Evolutionary conservation across 2,329 filamentous ascomycete genomes (phyloP).

Genomic region (Arachnopeziza araneosa): DNA sequence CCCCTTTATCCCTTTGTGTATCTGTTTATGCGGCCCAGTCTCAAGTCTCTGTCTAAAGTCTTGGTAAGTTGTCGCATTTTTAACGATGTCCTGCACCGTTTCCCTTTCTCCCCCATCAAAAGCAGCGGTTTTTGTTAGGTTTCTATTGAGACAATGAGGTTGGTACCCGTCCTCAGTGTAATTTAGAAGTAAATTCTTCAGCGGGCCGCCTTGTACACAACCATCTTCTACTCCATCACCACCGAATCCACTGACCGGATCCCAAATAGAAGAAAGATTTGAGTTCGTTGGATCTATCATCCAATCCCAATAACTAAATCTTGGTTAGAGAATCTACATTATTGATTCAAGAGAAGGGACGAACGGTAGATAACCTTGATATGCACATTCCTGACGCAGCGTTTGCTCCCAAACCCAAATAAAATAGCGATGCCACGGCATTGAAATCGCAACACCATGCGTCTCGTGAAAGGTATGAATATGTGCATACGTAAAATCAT

Average conservation of each 20-base stretch:
- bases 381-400: constrained; percentile 36
- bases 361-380: constrained; percentile 27
- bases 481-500: not conserved
- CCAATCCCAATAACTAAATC: not conserved
- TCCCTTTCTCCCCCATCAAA: not conserved
- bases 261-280: not conserved
- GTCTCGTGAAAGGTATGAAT: not conserved
- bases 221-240: not conserved
- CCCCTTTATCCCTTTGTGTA: too few relatives aligned
- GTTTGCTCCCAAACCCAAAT: constrained; percentile 35
- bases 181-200: not conserved
- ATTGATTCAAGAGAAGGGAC: not conserved
- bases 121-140: not conserved
- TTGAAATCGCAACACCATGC: not conserved
- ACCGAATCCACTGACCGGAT: not conserved
- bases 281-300: not conserved
- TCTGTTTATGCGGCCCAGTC: too few relatives aligned
- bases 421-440: constrained; percentile 37
- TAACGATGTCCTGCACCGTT: too few relatives aligned
- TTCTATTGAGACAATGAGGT: not conserved
- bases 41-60: too few relatives aligned
- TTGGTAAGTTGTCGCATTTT: too few relatives aligned
- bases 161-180: not conserved
- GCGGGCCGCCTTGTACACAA: not conserved
- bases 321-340: not conserved